Evolutionary conservation across 2,329 filamentous ascomycete genomes (phyloP).

Genomic region (Teratosphaeria zuluensis): DNA sequence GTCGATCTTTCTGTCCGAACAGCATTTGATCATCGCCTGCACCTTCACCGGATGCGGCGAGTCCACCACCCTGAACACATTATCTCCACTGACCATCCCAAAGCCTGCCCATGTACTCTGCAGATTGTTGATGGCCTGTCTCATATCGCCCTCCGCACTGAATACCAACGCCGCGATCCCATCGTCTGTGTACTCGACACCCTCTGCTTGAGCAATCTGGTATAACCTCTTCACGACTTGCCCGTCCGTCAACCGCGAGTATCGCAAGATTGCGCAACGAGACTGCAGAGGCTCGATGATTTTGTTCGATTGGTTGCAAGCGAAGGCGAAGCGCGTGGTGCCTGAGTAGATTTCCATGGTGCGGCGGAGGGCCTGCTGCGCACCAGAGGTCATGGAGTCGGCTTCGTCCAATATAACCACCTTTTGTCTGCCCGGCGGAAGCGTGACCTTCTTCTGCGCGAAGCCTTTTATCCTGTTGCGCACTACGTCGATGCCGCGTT

Average conservation of each 20-base stretch:
- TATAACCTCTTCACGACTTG: slow-evolving; percentile 85
- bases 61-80: slow-evolving; percentile 96
- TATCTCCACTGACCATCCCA: slow-evolving; percentile 93
- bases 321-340: slow-evolving; percentile 93
- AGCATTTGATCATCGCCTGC: slow-evolving; percentile 96
- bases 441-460: slow-evolving; percentile 95
- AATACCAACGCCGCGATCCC: slow-evolving; percentile 94
- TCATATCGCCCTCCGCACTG: slow-evolving; percentile 95
- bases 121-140: slow-evolving; percentile 96
- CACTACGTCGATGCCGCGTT: slow-evolving; percentile 94
- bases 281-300: slow-evolving; percentile 99
- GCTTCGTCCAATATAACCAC: slow-evolving; percentile 96
- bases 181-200: slow-evolving; percentile 83
- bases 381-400: slow-evolving; percentile 91
- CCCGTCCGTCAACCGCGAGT: slow-evolving; percentile 80
- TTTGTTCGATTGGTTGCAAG: slow-evolving; percentile 98
- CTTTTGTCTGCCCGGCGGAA: slow-evolving; percentile 85
- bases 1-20: slow-evolving; percentile 85
- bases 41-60: slow-evolving; percentile 96
- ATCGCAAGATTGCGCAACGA: slow-evolving; percentile 88
- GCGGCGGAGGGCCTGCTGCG: slow-evolving; percentile 84
- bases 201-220: slow-evolving; percentile 88
- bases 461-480: slow-evolving; percentile 97
- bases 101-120: slow-evolving; percentile 91
- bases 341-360: slow-evolving; percentile 99